A percentile compares a stretch with the other conserved stretches of the same genome.
These are phyloP conservation scores for Sarocladiaceae sp. DNA, from an alignment of 2,329 filamentous ascomycete species.

Conservation along the genomic window DNA sequence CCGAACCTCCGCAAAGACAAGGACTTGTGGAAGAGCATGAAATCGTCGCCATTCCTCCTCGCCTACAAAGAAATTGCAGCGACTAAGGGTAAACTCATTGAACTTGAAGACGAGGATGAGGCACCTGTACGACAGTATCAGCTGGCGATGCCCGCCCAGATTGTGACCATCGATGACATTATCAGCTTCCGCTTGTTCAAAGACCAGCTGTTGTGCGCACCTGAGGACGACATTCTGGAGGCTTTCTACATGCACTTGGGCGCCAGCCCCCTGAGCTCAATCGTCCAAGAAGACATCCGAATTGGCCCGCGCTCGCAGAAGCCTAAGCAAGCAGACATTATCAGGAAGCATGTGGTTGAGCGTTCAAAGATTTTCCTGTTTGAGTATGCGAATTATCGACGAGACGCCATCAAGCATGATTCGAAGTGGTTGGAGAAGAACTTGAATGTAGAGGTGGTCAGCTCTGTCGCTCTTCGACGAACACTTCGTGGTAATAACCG, in stretches of 20 bases:
- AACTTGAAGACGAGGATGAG: constrained; percentile 59
- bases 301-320: constrained; percentile 65
- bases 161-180: constrained; percentile 83
- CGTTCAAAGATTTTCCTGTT: constrained; percentile 86
- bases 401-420: constrained; percentile 80
- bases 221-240: constrained; percentile 84
- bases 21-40: constrained; percentile 72
- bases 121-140: constrained; percentile 72
- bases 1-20: constrained; percentile 71
- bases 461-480: constrained; percentile 70
- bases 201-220: constrained; percentile 76
- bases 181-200: constrained; percentile 88
- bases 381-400: constrained; percentile 64
- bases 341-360: constrained; percentile 82
- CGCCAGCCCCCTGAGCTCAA: constrained; percentile 67
- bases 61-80: constrained; percentile 70
- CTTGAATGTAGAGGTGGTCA: constrained; percentile 71
- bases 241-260: constrained; percentile 81
- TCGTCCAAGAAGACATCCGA: constrained; percentile 73
- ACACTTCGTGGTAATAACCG: constrained; percentile 68
- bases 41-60: constrained; percentile 69
- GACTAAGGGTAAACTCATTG: constrained; percentile 40
- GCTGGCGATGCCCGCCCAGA: constrained; percentile 65
- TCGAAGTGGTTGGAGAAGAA: constrained; percentile 88
- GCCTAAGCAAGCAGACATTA: constrained; percentile 61